Evolutionary conservation across 208 protist genomes (phyloP).

Genomic region (Sergeia podlipaevii): DNA sequence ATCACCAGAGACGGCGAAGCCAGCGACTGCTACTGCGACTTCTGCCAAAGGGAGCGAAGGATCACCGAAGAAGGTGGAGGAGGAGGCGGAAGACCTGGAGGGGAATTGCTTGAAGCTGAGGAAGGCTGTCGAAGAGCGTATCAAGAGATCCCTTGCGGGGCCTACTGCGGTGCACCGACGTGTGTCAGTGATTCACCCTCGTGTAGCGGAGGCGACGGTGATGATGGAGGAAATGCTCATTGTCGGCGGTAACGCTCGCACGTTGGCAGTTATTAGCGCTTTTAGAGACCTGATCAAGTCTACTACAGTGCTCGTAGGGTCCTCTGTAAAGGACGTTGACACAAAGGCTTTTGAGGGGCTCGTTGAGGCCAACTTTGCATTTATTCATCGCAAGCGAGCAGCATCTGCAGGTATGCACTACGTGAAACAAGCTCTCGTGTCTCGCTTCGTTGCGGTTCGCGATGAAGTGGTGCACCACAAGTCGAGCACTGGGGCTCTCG

Average conservation of each 20-base stretch:
- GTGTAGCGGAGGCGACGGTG: conserved; percentile 60
- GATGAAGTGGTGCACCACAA: conserved; percentile 28
- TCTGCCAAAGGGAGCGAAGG: conserved; percentile 1
- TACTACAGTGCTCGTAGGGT: conserved; percentile 40
- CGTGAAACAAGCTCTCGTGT: conserved; percentile 62
- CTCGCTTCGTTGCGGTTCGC: conserved; percentile 40
- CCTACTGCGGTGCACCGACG: conserved; percentile 6
- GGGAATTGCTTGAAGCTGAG: conserved; percentile 22
- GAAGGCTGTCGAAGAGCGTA: not conserved
- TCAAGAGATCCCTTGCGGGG: conserved; percentile 2
- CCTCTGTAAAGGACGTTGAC: conserved; percentile 37
- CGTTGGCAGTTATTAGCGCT: conserved; percentile 56
- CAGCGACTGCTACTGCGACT: not conserved
- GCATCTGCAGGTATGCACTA: conserved; percentile 67
- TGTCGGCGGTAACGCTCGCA: conserved; percentile 73
- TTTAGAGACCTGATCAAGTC: conserved; percentile 52
- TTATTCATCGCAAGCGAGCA: conserved; percentile 54
- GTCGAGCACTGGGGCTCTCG: conserved; percentile 12
- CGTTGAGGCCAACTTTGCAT: conserved; percentile 67
- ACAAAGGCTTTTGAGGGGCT: conserved; percentile 50
- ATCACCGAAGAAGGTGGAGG: conserved; percentile 4
- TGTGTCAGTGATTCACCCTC: conserved; percentile 50
- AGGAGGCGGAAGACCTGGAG: conserved; percentile 13
- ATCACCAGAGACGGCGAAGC: conserved; percentile 2
- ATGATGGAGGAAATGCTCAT: conserved; percentile 76